These are phyloP conservation scores for Teunomyces funiuensis DNA, from an alignment of 805 yeast genomes.

Conservation along the genomic window DNA sequence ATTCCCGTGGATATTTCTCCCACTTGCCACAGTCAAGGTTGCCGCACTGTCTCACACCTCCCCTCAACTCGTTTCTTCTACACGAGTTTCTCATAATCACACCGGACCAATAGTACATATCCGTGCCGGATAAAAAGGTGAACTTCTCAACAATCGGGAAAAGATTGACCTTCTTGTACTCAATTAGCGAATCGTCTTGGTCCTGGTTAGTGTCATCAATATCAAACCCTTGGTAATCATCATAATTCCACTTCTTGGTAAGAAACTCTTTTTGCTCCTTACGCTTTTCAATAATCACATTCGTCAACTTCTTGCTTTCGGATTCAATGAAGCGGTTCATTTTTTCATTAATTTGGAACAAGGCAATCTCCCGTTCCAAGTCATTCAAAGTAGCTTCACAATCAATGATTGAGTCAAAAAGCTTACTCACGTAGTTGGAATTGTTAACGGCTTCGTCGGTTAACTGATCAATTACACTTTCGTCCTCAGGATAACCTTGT, in stretches of 20 bases:
- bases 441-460: not conserved
- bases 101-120: conserved; percentile 94
- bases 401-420: conserved; percentile 34
- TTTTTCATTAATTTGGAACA: conserved; percentile 32
- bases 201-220: conserved; percentile 35
- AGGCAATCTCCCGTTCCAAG: conserved; percentile 34
- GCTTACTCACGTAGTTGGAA: conserved; percentile 22
- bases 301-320: conserved; percentile 32
- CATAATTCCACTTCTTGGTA: conserved; percentile 39
- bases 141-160: conserved; percentile 92
- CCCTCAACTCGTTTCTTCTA: conserved; percentile 80
- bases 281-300: conserved; percentile 34
- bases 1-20: conserved; percentile 88
- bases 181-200: conserved; percentile 42
- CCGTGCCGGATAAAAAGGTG: conserved; percentile 70
- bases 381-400: conserved; percentile 35
- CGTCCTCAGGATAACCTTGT: not conserved
- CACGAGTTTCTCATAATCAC: conserved; percentile 97
- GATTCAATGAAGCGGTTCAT: conserved; percentile 30
- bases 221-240: conserved; percentile 39
- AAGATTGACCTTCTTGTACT: conserved; percentile 57
- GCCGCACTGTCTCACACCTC: conserved; percentile 94
- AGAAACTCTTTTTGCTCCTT: conserved; percentile 31
- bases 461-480: not conserved
- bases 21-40: conserved; percentile 90